Evolutionary conservation across 441 rosid genomes (phyloP), one percentile per base, ranked within the genome.

Genomic region (Pelargonium myrrhifolium): DNA sequence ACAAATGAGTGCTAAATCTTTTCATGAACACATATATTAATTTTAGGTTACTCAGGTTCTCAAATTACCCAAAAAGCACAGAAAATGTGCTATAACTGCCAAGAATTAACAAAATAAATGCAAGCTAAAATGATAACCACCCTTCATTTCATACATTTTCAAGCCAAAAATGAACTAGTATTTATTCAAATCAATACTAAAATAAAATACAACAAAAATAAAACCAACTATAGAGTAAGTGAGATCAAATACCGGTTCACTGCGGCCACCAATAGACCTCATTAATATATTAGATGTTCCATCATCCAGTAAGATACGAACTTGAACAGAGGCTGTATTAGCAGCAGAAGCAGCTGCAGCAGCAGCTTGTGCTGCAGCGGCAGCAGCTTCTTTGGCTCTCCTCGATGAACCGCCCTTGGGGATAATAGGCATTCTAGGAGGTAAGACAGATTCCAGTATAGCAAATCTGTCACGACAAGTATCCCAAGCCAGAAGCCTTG

Each of bases 401-500:
- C 87, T 88, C 37, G 97, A 90, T 73, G 92, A 94, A 72, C 88
- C 83, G 28, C 98, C 96, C 75, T 92, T 92, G 8, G 98, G 90
- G 78, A 88, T 84, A 60, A 86, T 62, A 53, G 99, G 98, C 82
- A 92, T 81, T 78, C 96, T 89, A 67, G 94, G 97, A 74, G 91
- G 78, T 72, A 87, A 75, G 24, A 80, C 85, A 74, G 97, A 89
- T 78, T 94, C 99, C 78, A 94, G 77, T 75, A 94, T 85, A 49
- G 99, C 91, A 78, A 89, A 94, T 82, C 93, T 92, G 75, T 94
- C 99, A 21, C 85, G 84, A 70, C 97, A 94, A 66, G 90, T 83
- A 80, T 94, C 99, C 99, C 99, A 94, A 35, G 97, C 96, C 80
- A 94, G 82, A 81, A 87, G 84, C 77, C 96, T 90, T 66, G 99